These are phyloP conservation scores for Pichia cabralensis DNA, from an alignment of 805 yeast species.

Conservation along the genomic window DNA sequence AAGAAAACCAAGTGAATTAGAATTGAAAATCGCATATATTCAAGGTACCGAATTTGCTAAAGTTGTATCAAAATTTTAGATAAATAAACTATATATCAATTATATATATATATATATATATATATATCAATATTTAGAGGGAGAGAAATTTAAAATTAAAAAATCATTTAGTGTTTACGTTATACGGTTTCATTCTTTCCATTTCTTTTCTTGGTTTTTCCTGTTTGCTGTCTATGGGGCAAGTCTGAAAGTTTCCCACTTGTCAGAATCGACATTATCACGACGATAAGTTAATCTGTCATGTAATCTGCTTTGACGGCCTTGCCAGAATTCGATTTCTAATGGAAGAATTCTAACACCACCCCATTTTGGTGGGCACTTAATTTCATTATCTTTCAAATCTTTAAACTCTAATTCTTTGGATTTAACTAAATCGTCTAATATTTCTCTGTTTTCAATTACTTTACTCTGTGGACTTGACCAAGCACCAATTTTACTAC, in stretches of 20 bases:
- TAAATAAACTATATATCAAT: neutral
- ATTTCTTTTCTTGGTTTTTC: neutral
- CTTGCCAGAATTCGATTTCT: constrained; percentile 97
- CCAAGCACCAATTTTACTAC: constrained; percentile 94
- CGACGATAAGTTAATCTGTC: constrained; percentile 74
- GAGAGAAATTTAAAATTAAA: too few species aligned
- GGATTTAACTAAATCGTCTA: constrained; percentile 41
- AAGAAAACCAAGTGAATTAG: constrained; percentile 54
- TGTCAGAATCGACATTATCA: constrained; percentile 32
- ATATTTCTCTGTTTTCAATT: constrained; percentile 47
- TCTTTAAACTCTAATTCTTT: constrained; percentile 51
- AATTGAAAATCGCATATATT: constrained; percentile 48
- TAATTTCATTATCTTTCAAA: constrained; percentile 47
- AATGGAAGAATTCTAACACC: constrained; percentile 82
- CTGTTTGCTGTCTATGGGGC: constrained; percentile 40
- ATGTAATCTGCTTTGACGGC: constrained; percentile 80
- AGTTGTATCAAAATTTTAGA: constrained; percentile 26
- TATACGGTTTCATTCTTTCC: neutral
- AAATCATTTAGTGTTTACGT: too few species aligned
- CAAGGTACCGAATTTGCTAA: constrained; percentile 63
- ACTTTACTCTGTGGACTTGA: constrained; percentile 78
- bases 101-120: neutral
- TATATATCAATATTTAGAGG: too few species aligned
- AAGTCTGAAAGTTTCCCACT: constrained; percentile 60
- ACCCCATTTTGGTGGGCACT: constrained; percentile 95